Evolutionary conservation across 169 alveolate genomes (phyloP), one percentile per base, ranked within the genome.

Genomic region (Plasmodium falciparum): DNA sequence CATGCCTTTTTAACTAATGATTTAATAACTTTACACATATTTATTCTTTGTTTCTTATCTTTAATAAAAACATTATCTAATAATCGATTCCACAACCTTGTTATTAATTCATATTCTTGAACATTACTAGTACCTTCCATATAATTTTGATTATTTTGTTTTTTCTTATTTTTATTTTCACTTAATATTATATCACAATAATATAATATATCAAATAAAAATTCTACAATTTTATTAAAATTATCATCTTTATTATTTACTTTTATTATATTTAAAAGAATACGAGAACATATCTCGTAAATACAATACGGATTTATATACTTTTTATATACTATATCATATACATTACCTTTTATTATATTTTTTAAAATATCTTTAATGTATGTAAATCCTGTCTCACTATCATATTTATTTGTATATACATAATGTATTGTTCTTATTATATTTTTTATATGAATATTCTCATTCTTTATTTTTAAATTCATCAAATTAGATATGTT

Each of bases 1-100:
- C 95, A 93, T 1, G 94, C 93, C 26, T 76, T 72, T 50, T 69
- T 90, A 39, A 90, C 91, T 58, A 94, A 22, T 5, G 67, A 33
- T 24, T 88, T 74, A 15, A 91, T 47, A 29, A 92, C 85, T 59
- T 74, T 50, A 69, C 92, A 62, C 70, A 92, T 89, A 9, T 73
- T 86, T 22, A 88, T 59, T 58, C 95, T 49, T 47, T 90, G 80
- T 83, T 91, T 92, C 39, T 86, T 73, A 39, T 94, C 96, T 71
- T 90, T 92, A 20, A 93, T 73, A 45, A 80, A 73, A 13, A 76
- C 52, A 83, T 92, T 49, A 66, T 74, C 61, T 20, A 94, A 73
- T 67, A 94, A 52, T 24, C 90, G 13, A 43, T 86, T 93, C 96
- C 96, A 94, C n/a, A 83, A 43, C 47, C 71, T 83, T 58, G 85